Evolutionary conservation across 768 basidiomycete species (phyloP).

Genomic region (Pholiota conissans): DNA sequence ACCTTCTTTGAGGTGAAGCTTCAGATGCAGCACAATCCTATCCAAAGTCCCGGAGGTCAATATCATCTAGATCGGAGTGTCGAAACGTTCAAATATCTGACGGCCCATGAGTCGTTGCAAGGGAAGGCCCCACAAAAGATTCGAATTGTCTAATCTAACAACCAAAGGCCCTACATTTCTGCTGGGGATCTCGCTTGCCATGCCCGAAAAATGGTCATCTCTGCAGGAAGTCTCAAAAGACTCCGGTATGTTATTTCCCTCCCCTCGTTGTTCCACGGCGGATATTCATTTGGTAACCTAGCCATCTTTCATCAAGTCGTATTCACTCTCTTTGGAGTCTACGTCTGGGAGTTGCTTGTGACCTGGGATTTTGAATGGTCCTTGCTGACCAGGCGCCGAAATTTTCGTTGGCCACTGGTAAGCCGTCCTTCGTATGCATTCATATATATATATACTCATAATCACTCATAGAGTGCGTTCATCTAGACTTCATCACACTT

Average conservation of each 20-base stretch:
- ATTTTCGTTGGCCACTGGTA: conserved; percentile 71
- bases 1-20: not conserved
- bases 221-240: conserved; percentile 43
- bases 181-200: not conserved
- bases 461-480: not conserved
- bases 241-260: conserved; percentile 29
- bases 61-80: not conserved
- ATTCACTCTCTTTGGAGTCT: conserved; percentile 64
- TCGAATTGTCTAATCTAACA: too few relatives aligned
- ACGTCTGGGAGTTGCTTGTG: conserved; percentile 65
- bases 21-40: not conserved
- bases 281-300: conserved; percentile 20
- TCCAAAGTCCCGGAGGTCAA: not conserved
- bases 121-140: not conserved
- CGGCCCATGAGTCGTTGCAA: not conserved
- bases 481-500: not conserved
- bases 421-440: conserved; percentile 15
- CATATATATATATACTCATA: not conserved
- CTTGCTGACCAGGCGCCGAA: conserved; percentile 53
- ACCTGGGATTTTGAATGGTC: conserved; percentile 72
- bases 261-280: not conserved
- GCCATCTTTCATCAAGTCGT: conserved; percentile 61
- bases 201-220: conserved; percentile 46
- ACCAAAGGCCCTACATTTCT: not conserved
- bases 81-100: not conserved